Base-by-base conservation (phyloP, 352 stramenopile species). In the Thalassiosira exigua region DNA sequence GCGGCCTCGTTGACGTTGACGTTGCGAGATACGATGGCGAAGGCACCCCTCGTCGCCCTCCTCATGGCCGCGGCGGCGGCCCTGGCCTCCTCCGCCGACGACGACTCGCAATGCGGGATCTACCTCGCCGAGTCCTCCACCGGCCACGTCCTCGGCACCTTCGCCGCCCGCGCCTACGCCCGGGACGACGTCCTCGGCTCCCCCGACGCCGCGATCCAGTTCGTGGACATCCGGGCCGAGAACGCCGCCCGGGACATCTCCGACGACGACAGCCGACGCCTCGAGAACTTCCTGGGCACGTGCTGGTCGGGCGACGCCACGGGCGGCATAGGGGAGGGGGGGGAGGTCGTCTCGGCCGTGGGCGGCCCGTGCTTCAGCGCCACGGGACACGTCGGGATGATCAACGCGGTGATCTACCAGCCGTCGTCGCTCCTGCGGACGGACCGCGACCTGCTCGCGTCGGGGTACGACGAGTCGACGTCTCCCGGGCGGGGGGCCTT, bases 401-500 rank as follows among this genome's bases (percentile, higher is more conserved):
- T 82, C 29, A 85, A 85, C 59, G 71, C 78, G 0, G 50, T 82
- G 4, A 82, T 81, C 46, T 68, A 82, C 69, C 70, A 85, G 33
- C 61, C 69, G 36, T 77, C 76, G 2, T 74, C 69, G 29, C 54
- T 84, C 24, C 59, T 84, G 3, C 59, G 71, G 53, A 74, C 76
- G 12, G 76, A 81, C 64, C 59, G 24, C 11, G 76, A 84, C 48
- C 57, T 83, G 21, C 32, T 83, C 17, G 9, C 54, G 3, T 74
- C 67, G 42, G 75, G 75, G 11, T 83, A 75, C 50, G 76, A 84
- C 73, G 76, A 84, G 53, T 57, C 58, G 12, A 76, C 56, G 17
- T 78, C 64, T 42, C 82, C 79, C 26, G 58, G 60, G 5, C 60
- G 82, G 52, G 87, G 87, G 30, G 87, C 87, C 0, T 81, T 89